These are phyloP conservation scores for Luffa acutangula DNA, from an alignment of 306 rosid species.

Conservation along the genomic window DNA sequence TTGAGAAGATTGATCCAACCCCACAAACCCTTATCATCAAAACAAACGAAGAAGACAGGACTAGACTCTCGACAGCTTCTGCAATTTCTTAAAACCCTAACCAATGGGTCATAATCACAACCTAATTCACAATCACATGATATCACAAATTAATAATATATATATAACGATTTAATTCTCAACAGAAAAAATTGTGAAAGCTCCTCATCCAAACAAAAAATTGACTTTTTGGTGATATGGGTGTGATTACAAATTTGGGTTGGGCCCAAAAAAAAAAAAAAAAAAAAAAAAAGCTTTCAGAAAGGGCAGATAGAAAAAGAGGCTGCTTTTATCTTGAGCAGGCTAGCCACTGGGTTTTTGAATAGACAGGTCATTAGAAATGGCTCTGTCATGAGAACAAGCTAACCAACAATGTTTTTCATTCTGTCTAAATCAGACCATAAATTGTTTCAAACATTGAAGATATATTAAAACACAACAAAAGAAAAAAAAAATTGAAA, in stretches of 20 bases:
- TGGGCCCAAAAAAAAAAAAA: not conserved
- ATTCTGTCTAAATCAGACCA: conserved; percentile 4
- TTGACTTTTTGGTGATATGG: not conserved
- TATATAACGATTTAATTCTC: not conserved
- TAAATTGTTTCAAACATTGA: not conserved
- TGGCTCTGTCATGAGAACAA: not conserved
- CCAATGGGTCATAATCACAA: not conserved
- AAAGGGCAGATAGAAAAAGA: not conserved
- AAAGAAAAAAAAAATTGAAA: not conserved
- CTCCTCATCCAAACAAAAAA: not conserved
- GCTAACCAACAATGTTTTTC: conserved; percentile 3
- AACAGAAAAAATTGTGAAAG: not conserved
- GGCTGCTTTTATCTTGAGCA: not conserved
- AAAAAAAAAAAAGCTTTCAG: not conserved
- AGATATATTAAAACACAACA: not conserved
- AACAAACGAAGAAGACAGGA: not conserved
- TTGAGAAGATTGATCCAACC: not conserved
- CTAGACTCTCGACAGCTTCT: not conserved
- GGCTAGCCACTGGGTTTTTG: not conserved
- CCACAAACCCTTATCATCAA: not conserved
- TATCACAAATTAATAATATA: not conserved
- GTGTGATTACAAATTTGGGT: not conserved
- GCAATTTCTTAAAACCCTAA: not conserved
- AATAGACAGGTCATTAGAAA: not conserved
- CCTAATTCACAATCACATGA: not conserved